These are phyloP conservation scores for Alternaria triticina DNA, from an alignment of 2,329 filamentous ascomycete species.

Conservation along the genomic window DNA sequence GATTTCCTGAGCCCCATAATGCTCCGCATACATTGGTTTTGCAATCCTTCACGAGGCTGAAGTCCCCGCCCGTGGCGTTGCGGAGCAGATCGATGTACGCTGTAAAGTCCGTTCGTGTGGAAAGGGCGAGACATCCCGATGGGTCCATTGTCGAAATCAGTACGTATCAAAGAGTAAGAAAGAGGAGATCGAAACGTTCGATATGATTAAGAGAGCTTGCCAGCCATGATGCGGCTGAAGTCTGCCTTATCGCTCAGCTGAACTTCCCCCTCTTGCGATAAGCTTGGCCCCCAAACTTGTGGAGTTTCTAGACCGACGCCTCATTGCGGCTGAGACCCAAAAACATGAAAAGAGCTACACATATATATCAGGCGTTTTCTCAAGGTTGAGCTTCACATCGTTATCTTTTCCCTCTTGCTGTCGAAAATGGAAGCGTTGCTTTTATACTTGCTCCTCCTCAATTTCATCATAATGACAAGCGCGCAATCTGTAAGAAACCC, in stretches of 20 bases:
- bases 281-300: too few species aligned
- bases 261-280: not conserved
- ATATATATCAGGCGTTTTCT: not conserved
- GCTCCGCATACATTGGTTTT: slow-evolving; percentile 24
- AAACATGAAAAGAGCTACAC: not conserved
- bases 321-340: not conserved
- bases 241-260: not conserved
- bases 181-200: not conserved
- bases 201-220: not conserved
- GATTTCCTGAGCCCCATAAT: slow-evolving; percentile 31
- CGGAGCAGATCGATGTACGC: slow-evolving; percentile 19
- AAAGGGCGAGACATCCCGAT: not conserved
- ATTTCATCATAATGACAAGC: not conserved
- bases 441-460: not conserved
- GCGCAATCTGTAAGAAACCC: not conserved
- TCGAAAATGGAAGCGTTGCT: not conserved
- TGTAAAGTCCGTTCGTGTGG: slow-evolving; percentile 12
- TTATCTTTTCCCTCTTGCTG: not conserved
- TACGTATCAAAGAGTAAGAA: not conserved
- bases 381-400: not conserved
- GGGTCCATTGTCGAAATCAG: not conserved
- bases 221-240: not conserved
- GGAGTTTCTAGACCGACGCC: not conserved
- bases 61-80: slow-evolving; percentile 13
- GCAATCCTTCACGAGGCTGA: slow-evolving; percentile 21